Evolutionary conservation across 1,284 basidiomycete genomes (phyloP).

Genomic region (Mrakiaceae sp.): DNA sequence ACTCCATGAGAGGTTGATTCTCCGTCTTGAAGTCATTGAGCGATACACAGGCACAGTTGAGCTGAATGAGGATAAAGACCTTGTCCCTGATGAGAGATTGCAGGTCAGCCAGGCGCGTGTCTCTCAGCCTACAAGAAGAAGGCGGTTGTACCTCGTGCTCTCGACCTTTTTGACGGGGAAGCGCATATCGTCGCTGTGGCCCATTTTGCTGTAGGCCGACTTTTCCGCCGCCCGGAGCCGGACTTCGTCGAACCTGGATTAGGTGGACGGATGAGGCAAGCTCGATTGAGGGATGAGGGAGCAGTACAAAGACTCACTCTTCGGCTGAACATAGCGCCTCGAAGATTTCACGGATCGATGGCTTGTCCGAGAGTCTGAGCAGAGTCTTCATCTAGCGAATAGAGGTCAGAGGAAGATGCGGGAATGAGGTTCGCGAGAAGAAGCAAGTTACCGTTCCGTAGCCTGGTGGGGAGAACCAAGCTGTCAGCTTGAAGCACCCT

Average conservation of each 20-base stretch:
- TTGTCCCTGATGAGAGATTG: slow-evolving; percentile 25
- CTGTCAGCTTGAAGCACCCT: background rate
- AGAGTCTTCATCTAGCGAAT: slow-evolving; percentile 7
- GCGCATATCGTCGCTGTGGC: slow-evolving; percentile 14
- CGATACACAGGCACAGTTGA: slow-evolving; percentile 27
- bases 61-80: slow-evolving; percentile 32
- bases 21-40: slow-evolving; percentile 13
- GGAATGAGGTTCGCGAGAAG: background rate
- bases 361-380: background rate
- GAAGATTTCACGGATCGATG: slow-evolving; percentile 23
- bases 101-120: background rate
- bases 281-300: background rate
- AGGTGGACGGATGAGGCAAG: background rate
- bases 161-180: slow-evolving; percentile 26
- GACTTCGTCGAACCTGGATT: slow-evolving; percentile 26
- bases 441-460: no score
- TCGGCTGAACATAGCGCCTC: slow-evolving; percentile 19
- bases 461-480: background rate
- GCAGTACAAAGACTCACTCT: slow-evolving; percentile 12
- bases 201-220: slow-evolving; percentile 7
- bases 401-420: background rate
- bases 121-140: slow-evolving; percentile 11
- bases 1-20: slow-evolving; percentile 3
- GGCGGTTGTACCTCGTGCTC: slow-evolving; percentile 24
- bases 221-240: slow-evolving; percentile 30